phyloP scores from a whole-genome alignment of 306 rosid genomes.

The Quercus mongolica region DNA sequence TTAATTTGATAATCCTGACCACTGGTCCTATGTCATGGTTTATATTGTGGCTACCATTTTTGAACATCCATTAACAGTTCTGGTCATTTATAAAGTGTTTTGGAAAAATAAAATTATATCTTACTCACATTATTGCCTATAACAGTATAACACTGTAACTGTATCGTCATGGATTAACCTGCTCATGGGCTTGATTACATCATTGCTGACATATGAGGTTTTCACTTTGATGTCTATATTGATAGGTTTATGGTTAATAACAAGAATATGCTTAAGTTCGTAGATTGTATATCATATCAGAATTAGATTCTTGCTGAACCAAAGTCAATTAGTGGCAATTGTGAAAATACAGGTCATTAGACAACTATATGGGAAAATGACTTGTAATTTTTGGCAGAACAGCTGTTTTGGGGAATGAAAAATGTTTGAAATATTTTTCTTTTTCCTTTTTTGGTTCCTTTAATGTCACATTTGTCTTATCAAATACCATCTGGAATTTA shows the following conservation, averaged over 20 bases:
- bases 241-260: background rate
- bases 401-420: background rate
- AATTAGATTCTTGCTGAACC: background rate
- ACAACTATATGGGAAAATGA: background rate
- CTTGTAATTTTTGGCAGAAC: background rate
- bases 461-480: background rate
- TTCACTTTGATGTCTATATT: background rate
- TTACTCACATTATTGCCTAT: background rate
- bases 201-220: background rate
- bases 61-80: too few species aligned
- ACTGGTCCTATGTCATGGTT: background rate
- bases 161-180: background rate
- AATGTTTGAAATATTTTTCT: background rate
- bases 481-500: background rate
- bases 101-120: background rate
- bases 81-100: background rate
- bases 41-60: background rate
- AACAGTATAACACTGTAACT: background rate
- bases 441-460: background rate
- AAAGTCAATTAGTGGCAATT: background rate
- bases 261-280: background rate
- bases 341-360: background rate
- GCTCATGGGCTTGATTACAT: background rate
- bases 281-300: background rate
- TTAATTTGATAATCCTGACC: too few species aligned